Percentiles rank a stretch among this genome's conserved stretches.
Conservation (phyloP, 2,329 filamentous ascomycete genomes). For the Fusarium tuaranense region DNA sequence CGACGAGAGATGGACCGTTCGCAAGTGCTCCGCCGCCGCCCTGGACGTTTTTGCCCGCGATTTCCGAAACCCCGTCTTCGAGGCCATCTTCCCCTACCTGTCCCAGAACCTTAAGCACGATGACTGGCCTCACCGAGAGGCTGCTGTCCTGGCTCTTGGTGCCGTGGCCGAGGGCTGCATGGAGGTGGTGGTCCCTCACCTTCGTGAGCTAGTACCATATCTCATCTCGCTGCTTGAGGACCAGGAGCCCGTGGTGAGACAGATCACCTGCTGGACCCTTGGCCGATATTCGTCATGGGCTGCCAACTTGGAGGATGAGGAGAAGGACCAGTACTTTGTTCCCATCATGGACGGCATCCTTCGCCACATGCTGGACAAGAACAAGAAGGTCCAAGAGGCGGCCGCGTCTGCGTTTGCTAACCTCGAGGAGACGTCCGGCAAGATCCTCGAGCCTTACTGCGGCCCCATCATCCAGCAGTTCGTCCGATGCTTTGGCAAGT, state of each 20-base stretch:
- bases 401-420: slow-evolving; percentile 96
- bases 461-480: slow-evolving; percentile 92
- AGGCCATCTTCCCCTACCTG: slow-evolving; percentile 91
- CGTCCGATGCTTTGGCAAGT: slow-evolving; percentile 90
- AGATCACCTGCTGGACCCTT: slow-evolving; percentile 98
- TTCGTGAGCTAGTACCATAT: slow-evolving; percentile 91
- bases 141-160: slow-evolving; percentile 92
- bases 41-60: slow-evolving; percentile 94
- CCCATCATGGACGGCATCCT: slow-evolving; percentile 98
- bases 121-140: slow-evolving; percentile 93
- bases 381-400: slow-evolving; percentile 98
- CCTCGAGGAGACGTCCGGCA: slow-evolving; percentile 91
- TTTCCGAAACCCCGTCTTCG: slow-evolving; percentile 89
- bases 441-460: slow-evolving; percentile 85
- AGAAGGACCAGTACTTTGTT: slow-evolving; percentile 85
- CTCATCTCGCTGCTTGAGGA: slow-evolving; percentile 89
- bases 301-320: slow-evolving; percentile 75
- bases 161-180: slow-evolving; percentile 97
- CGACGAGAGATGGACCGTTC: slow-evolving; percentile 93
- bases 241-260: slow-evolving; percentile 87
- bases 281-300: slow-evolving; percentile 96
- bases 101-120: slow-evolving; percentile 88
- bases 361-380: slow-evolving; percentile 93
- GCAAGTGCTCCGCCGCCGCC: slow-evolving; percentile 96
- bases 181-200: slow-evolving; percentile 87